Evolutionary conservation across 306 rosid genomes (phyloP), one percentile per base, ranked within the genome.

Genomic region (Albizia julibrissin): DNA sequence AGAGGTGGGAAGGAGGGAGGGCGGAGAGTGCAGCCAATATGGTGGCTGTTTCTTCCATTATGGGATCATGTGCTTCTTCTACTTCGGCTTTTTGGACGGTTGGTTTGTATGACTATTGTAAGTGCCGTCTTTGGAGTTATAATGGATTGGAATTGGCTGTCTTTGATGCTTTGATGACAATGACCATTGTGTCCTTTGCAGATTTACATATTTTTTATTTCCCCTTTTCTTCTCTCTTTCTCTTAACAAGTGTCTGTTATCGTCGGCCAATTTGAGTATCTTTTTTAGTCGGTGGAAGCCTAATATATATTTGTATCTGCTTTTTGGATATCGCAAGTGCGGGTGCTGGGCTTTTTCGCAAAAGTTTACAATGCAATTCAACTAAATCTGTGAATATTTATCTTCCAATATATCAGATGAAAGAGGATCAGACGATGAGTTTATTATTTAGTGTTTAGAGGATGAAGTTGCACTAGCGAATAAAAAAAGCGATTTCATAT

Each of bases 1-100:
- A 82, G 88, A 95, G 87, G 0, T 86, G 89, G 16, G 87, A 73
- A 50, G 89, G 89, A 12, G 92, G 37, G 87, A 95, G 98, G 9
- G 91, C 37, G 71, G 93, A 85, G 79, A 95, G 89, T 77, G 95
- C 90, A 3, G 89, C 85, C 88, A 91, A 87, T 89, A 91, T 88
- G 40, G 85, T 69, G 10, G 86, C 8, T 37, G 92, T 77, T 87
- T 84, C 91, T 87, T 90, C 93, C 97, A 90, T 94, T 15, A 78
- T 83, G 87, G 94, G 93, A 91, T 89, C 93, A 70, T 81, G 93
- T 83, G 87, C 87, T 85, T 85, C 87, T 79, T 85, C 85, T 5
- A 64, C 77, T 70, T 81, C 29, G 83, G 50, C 83, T 78, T 75
- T 22, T 33, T 16, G 27, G 72, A 22, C 15, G 21, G 44, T 26